Evolutionary conservation across 495 filamentous ascomycete species (phyloP).

Genomic region (Neurospora sp.): DNA sequence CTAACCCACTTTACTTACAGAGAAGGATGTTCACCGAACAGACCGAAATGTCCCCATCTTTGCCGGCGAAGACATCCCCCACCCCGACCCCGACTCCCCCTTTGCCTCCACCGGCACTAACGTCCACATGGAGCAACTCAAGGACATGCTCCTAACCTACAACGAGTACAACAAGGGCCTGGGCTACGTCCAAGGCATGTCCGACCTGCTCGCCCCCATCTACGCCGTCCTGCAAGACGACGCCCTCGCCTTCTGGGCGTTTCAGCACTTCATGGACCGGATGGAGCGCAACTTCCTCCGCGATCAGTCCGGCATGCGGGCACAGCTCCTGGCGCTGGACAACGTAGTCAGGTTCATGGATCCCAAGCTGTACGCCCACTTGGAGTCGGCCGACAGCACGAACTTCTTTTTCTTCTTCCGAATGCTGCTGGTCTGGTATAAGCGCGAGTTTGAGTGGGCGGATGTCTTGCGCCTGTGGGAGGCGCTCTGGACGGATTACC

Average conservation of each 20-base stretch:
- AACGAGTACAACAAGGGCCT: slow-evolving; percentile 92
- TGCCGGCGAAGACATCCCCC: slow-evolving; percentile 93
- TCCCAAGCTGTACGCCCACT: slow-evolving; percentile 81
- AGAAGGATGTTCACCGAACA: slow-evolving; percentile 96
- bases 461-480: slow-evolving; percentile 90
- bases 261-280: slow-evolving; percentile 90
- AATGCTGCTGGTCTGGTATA: slow-evolving; percentile 97
- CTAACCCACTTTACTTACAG: slow-evolving; percentile 41
- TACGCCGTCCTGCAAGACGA: slow-evolving; percentile 36
- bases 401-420: slow-evolving; percentile 99
- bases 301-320: slow-evolving; percentile 91
- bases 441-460: slow-evolving; percentile 85
- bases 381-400: slow-evolving; percentile 81
- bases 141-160: slow-evolving; percentile 97
- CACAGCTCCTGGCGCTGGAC: slow-evolving; percentile 80
- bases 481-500: slow-evolving; percentile 84
- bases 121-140: slow-evolving; percentile 95
- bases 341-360: slow-evolving; percentile 95
- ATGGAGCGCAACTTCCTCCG: slow-evolving; percentile 98
- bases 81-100: slow-evolving; percentile 92
- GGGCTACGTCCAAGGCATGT: slow-evolving; percentile 98
- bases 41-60: slow-evolving; percentile 90
- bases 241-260: slow-evolving; percentile 83
- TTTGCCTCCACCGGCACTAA: slow-evolving; percentile 89
- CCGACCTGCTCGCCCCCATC: slow-evolving; percentile 81